Base-by-base conservation (phyloP, 179 eudicot genomes). In the Gypsophila paniculata region DNA sequence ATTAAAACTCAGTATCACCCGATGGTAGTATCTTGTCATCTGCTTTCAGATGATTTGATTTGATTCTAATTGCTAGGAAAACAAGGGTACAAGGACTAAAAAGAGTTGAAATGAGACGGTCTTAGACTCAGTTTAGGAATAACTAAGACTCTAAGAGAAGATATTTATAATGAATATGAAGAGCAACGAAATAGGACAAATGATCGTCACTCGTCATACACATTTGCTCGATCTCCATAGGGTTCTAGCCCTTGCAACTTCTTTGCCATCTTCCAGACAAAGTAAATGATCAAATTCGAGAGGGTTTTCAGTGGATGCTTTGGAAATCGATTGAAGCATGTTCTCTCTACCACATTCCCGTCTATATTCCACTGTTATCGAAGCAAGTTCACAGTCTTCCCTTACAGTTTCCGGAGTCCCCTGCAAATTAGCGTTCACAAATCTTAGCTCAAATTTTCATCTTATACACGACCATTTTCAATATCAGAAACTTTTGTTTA, bases 321-420 rank as follows among this genome's bases (percentile, higher is more conserved):
- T 63, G 32, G 83, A 77, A 5, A 80, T 80, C 21, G 83, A 80
- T 10, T 77, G 68, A n/a, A 80, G 46, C 65, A 80, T 78, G 66
- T 73, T 74, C 18, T 80, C 80, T 53, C 83, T 76, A 58, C 80
- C 77, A 66, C 83, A 80, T 71, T 80, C 83, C 68, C 83, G 70
- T 62, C 83, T 74, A 42, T 76, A 77, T 72, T 80, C 83, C 61
- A 80, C 57, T 0, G 75, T 73, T 29, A 80, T 60, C 23, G 75
- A 75, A 12, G 59, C 75, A 5, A 77, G 64, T 25, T 80, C 83
- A n/a, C 67, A 25, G 4, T 67, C 73, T 32, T 64, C 77, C 70
- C 80, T 76, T 53, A 74, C 70, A 21, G 66, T 22, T 65, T 69
- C 80, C n/a, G 83, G 80, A 13, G 75, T 70, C 59, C 83, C 80